Evolutionary conservation across 2,329 filamentous ascomycete genomes (phyloP).

Genomic region (Dactylella cylindrospora): DNA sequence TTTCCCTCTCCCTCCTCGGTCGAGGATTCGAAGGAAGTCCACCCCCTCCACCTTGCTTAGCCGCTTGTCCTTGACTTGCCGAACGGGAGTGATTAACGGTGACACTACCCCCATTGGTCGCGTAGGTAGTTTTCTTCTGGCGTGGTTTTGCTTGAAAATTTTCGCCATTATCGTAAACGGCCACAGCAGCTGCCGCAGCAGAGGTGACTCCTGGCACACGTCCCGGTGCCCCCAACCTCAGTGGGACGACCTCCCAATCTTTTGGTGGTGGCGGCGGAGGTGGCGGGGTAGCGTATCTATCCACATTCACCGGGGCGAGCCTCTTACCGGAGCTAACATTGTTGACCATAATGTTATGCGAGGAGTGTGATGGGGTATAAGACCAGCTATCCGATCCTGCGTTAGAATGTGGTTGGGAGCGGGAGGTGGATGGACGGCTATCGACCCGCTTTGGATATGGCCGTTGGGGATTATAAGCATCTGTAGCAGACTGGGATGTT

Average conservation of each 20-base stretch:
- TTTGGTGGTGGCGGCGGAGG: slow-evolving; percentile 30
- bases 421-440: background rate
- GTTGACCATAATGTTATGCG: slow-evolving; percentile 1
- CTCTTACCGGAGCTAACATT: background rate
- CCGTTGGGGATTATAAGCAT: background rate
- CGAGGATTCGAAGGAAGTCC: no score
- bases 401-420: background rate
- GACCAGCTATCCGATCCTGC: slow-evolving; percentile 11
- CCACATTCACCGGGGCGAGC: background rate
- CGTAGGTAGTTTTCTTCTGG: no score
- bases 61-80: no score
- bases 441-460: background rate
- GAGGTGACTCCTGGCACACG: no score
- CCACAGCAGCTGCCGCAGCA: no score
- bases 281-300: background rate
- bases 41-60: no score
- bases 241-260: slow-evolving; percentile 28
- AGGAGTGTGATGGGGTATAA: slow-evolving; percentile 19
- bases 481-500: background rate
- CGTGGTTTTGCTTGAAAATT: no score
- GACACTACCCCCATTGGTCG: no score
- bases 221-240: no score
- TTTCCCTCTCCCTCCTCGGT: no score
- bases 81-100: no score
- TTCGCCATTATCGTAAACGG: no score